Percentiles rank a stretch among this genome's conserved stretches.
Evolutionary conservation across 2,329 filamentous ascomycete species (phyloP).

Genomic region (Fusarium poae): DNA sequence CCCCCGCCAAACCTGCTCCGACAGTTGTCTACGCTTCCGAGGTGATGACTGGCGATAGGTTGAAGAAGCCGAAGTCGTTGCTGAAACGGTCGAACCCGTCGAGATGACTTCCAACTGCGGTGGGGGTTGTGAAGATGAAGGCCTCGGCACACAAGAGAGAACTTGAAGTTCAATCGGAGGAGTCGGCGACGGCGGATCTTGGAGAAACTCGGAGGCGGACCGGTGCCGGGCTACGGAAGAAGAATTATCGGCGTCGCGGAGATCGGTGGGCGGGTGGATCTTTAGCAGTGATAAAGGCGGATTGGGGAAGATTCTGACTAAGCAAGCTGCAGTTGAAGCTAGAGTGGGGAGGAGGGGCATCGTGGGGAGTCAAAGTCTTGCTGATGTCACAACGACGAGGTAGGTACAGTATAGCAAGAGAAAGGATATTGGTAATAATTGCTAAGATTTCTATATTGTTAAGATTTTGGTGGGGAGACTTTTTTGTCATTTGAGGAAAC

Average conservation of each 20-base stretch:
- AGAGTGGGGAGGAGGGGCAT: slow-evolving; percentile 39
- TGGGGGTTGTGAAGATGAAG: background rate
- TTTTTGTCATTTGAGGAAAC: too few species aligned
- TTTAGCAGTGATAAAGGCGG: slow-evolving; percentile 14
- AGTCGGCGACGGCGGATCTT: slow-evolving; percentile 17
- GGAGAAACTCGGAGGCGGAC: slow-evolving; percentile 25
- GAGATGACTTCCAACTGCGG: background rate
- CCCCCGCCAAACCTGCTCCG: slow-evolving; percentile 48
- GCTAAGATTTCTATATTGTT: slow-evolving; percentile 17
- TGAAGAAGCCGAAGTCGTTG: slow-evolving; percentile 7
- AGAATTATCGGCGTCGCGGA: slow-evolving; percentile 27
- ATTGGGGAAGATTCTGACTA: slow-evolving; percentile 35
- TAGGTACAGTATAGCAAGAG: background rate
- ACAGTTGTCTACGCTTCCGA: slow-evolving; percentile 39
- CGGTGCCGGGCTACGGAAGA: slow-evolving; percentile 35
- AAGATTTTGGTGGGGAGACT: background rate
- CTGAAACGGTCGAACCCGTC: slow-evolving; percentile 8
- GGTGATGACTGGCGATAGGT: slow-evolving; percentile 27
- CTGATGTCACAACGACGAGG: slow-evolving; percentile 25
- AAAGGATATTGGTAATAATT: slow-evolving; percentile 16
- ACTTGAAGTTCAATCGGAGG: slow-evolving; percentile 28
- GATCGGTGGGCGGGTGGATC: slow-evolving; percentile 25
- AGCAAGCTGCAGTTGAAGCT: slow-evolving; percentile 24
- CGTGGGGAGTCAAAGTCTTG: slow-evolving; percentile 1
- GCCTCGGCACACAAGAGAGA: background rate